Percentiles rank a stretch among this genome's conserved stretches.
Conservation (phyloP, 2,329 filamentous ascomycete species). For the Neonectria neomacrospora region DNA sequence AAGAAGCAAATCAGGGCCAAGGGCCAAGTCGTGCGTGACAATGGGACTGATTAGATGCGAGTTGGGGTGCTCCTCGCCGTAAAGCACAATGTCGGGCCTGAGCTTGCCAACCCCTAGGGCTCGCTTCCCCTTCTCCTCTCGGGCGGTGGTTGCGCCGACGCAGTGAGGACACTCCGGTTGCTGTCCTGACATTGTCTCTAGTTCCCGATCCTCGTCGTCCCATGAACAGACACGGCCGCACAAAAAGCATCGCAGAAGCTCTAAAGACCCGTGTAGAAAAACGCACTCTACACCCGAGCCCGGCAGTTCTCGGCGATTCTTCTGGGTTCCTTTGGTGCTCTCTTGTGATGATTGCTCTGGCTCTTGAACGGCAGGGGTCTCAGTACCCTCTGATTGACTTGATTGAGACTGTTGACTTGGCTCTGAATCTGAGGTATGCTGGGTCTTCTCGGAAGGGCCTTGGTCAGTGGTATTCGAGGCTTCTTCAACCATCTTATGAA, state of each 20-base stretch:
- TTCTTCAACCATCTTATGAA: constrained; percentile 54
- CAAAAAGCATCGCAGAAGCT: constrained; percentile 71
- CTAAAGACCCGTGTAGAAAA: constrained; percentile 77
- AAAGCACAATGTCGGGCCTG: constrained; percentile 78
- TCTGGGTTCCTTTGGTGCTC: constrained; percentile 30
- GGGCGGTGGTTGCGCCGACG: constrained; percentile 68
- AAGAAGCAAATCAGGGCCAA: constrained; percentile 73
- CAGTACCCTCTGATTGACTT: constrained; percentile 28
- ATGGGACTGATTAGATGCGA: constrained; percentile 75
- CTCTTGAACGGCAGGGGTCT: constrained; percentile 30
- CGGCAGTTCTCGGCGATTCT: constrained; percentile 44
- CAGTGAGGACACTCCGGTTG: constrained; percentile 77
- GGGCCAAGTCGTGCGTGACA: constrained; percentile 72
- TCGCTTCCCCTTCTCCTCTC: constrained; percentile 73
- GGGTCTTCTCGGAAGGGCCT: constrained; percentile 37
- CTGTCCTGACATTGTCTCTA: constrained; percentile 69
- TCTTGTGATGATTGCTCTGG: constrained; percentile 36
- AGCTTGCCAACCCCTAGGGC: constrained; percentile 75
- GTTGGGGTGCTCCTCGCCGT: constrained; percentile 78
- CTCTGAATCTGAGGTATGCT: constrained; percentile 35
- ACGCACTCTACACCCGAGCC: constrained; percentile 70
- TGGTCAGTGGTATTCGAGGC: constrained; percentile 35
- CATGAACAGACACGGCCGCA: constrained; percentile 68
- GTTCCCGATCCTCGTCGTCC: constrained; percentile 66
- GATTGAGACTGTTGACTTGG: constrained; percentile 32